These are phyloP conservation scores for Centrapalus pauciflorus DNA, from an alignment of 129 eudicot species.

Conservation along the genomic window DNA sequence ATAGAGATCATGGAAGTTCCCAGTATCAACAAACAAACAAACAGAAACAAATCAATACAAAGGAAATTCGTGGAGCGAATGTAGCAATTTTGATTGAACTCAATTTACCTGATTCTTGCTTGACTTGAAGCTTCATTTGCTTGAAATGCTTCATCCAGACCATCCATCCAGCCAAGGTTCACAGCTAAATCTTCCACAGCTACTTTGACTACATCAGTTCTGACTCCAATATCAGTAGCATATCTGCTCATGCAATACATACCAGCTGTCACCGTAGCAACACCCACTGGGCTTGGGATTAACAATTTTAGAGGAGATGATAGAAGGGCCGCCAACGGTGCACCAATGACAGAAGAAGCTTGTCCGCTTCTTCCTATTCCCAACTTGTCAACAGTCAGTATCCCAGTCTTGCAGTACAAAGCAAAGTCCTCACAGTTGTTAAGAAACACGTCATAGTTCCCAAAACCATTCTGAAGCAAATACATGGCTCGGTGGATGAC, in stretches of 20 bases:
- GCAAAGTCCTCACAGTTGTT: conserved; percentile 94
- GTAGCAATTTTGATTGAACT: not conserved
- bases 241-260: conserved; percentile 88
- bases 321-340: conserved; percentile 72
- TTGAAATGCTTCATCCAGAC: conserved; percentile 29
- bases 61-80: conserved; percentile 2
- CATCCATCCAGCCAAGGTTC: conserved; percentile 62
- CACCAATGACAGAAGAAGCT: conserved; percentile 69
- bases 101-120: conserved; percentile 12
- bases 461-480: conserved; percentile 74
- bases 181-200: conserved; percentile 75
- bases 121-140: conserved; percentile 26
- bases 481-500: conserved; percentile 79
- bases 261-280: conserved; percentile 83
- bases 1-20: not conserved
- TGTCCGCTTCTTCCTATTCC: conserved; percentile 91
- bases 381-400: conserved; percentile 51
- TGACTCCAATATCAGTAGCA: conserved; percentile 81
- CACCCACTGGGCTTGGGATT: conserved; percentile 73
- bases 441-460: conserved; percentile 72
- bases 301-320: conserved; percentile 62
- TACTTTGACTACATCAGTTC: conserved; percentile 79
- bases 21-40: conserved; percentile 22
- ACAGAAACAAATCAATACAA: not conserved
- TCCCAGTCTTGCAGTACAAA: conserved; percentile 81